These are phyloP conservation scores for Babesia bigemina DNA, from an alignment of 169 alveolate genomes.

Conservation along the genomic window DNA sequence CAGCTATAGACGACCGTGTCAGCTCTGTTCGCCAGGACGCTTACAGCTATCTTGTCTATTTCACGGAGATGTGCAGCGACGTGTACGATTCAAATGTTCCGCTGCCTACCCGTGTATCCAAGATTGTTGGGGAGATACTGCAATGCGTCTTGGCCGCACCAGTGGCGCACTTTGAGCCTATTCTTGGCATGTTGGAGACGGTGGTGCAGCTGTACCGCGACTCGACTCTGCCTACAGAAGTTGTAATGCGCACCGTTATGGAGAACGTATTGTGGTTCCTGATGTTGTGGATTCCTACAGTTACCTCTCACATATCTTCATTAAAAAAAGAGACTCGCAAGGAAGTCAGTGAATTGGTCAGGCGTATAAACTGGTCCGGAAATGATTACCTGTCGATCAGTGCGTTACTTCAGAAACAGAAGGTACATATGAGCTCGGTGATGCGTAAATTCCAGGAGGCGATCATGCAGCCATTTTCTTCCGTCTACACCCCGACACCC, in stretches of 20 bases:
- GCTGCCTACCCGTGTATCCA: background rate
- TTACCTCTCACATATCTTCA: background rate
- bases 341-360: slow-evolving; percentile 33
- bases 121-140: slow-evolving; percentile 13
- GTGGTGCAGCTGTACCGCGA: slow-evolving; percentile 20
- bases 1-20: slow-evolving; percentile 14
- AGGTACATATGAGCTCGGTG: slow-evolving; percentile 23
- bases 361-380: slow-evolving; percentile 46
- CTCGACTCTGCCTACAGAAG: slow-evolving; percentile 10
- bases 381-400: slow-evolving; percentile 36
- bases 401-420: slow-evolving; percentile 27
- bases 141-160: slow-evolving; percentile 14
- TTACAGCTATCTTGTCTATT: slow-evolving; percentile 16
- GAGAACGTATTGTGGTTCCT: slow-evolving; percentile 20
- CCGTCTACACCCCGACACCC: slow-evolving; percentile 1
- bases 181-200: slow-evolving; percentile 26
- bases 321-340: slow-evolving; percentile 18
- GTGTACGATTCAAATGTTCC: slow-evolving; percentile 27
- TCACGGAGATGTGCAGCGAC: slow-evolving; percentile 50
- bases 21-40: slow-evolving; percentile 19
- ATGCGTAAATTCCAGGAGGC: slow-evolving; percentile 38
- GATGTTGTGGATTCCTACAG: slow-evolving; percentile 23
- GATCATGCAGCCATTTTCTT: slow-evolving; percentile 26
- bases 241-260: slow-evolving; percentile 12
- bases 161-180: slow-evolving; percentile 42